phyloP scores from a whole-genome alignment of 2,329 filamentous ascomycete species.

The Gnomoniopsis smithogilvyi region DNA sequence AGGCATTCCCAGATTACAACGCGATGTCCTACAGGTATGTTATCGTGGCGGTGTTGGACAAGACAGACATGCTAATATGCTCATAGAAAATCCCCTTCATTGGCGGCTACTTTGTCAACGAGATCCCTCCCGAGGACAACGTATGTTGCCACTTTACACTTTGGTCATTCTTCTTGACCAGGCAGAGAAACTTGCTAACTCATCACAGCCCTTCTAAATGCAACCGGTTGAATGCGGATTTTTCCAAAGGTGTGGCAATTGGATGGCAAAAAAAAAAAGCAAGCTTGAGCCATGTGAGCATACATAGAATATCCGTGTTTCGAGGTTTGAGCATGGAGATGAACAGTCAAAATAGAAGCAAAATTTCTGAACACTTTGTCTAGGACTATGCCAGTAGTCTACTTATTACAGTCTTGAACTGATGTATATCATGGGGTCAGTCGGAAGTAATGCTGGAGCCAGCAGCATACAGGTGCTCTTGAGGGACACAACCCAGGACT shows the following conservation, averaged over 20 bases:
- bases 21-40: constrained; percentile 56
- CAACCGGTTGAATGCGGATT: not conserved
- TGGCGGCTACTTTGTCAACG: constrained; percentile 47
- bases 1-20: constrained; percentile 58
- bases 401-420: too few species aligned
- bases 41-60: not conserved
- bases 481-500: too few species aligned
- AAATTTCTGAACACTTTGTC: not conserved
- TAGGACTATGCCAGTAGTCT: too few species aligned
- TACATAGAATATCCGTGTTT: not conserved
- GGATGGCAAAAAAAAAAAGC: not conserved
- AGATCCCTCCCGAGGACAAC: constrained; percentile 59
- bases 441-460: too few species aligned
- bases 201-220: constrained; percentile 22
- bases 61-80: constrained; percentile 21
- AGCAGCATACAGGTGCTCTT: too few species aligned
- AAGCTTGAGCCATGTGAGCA: not conserved
- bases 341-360: constrained; percentile 12
- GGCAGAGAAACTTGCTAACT: not conserved
- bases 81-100: constrained; percentile 54
- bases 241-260: too few species aligned
- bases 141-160: constrained; percentile 39
- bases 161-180: constrained; percentile 1
- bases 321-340: constrained; percentile 7
- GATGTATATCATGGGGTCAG: too few species aligned